These are phyloP conservation scores for Alternaria viburni DNA, from an alignment of 2,329 filamentous ascomycete genomes.

Conservation along the genomic window DNA sequence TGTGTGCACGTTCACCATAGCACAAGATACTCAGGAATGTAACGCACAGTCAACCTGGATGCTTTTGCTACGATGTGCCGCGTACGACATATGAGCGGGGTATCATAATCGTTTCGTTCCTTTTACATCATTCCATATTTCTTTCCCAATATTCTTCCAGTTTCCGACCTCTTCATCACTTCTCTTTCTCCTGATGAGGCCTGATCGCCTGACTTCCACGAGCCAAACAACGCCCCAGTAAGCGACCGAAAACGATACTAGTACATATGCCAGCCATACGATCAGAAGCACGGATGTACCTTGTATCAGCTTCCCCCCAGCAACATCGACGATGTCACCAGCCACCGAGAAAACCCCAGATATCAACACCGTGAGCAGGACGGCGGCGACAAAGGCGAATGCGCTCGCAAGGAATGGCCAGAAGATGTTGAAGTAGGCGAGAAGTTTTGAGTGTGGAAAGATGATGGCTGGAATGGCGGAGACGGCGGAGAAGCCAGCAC, in stretches of 20 bases:
- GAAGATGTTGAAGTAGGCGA: constrained; percentile 27
- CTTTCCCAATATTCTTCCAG: constrained; percentile 25
- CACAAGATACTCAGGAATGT: not conserved
- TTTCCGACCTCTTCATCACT: constrained; percentile 28
- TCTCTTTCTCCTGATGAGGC: constrained; percentile 21
- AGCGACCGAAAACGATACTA: constrained; percentile 5
- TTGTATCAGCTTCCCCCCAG: constrained; percentile 12
- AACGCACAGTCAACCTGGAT: not conserved
- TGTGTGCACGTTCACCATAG: not conserved
- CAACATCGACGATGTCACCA: constrained; percentile 9
- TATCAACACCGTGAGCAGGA: constrained; percentile 17
- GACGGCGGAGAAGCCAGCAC: constrained; percentile 14
- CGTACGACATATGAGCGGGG: not conserved
- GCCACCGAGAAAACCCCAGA: constrained; percentile 7
- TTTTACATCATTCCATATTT: constrained; percentile 25
- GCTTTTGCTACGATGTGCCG: not conserved
- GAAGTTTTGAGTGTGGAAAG: constrained; percentile 26
- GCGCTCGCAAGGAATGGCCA: constrained; percentile 15
- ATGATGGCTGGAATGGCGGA: constrained; percentile 23
- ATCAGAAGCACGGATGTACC: constrained; percentile 23
- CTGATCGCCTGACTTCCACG: constrained; percentile 29
- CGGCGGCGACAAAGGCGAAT: constrained; percentile 21
- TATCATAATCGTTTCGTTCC: constrained; percentile 3
- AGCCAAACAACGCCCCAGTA: constrained; percentile 38
- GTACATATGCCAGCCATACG: constrained; percentile 26